phyloP scores from a whole-genome alignment of 2,329 filamentous ascomycete genomes.

The Orbilia oligospora region DNA sequence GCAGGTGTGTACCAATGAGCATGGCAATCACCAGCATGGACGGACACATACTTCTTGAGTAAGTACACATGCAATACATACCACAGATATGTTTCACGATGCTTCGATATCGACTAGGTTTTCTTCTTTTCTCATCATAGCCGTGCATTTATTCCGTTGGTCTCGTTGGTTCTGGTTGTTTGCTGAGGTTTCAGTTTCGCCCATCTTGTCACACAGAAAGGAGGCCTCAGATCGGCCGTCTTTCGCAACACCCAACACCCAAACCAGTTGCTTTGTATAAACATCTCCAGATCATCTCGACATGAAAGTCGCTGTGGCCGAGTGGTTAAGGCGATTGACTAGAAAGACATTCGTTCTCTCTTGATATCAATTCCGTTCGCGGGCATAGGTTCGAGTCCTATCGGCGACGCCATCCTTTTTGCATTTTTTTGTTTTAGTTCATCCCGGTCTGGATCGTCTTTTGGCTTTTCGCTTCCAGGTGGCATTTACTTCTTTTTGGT shows the following conservation, averaged over 20 bases:
- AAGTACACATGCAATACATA: slow-evolving; percentile 1
- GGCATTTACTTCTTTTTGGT: slow-evolving; percentile 10
- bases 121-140: not conserved
- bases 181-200: slow-evolving; percentile 21
- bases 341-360: slow-evolving; percentile 31
- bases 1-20: slow-evolving; percentile 12
- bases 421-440: slow-evolving; percentile 10
- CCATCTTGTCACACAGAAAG: slow-evolving; percentile 21
- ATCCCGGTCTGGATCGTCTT: slow-evolving; percentile 16
- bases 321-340: slow-evolving; percentile 57
- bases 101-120: slow-evolving; percentile 15
- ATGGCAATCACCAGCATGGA: slow-evolving; percentile 32
- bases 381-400: slow-evolving; percentile 53
- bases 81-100: slow-evolving; percentile 24
- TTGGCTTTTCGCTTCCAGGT: slow-evolving; percentile 2
- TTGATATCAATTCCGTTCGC: slow-evolving; percentile 49
- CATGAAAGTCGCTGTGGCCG: slow-evolving; percentile 46
- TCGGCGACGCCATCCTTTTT: slow-evolving; percentile 42
- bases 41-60: slow-evolving; percentile 7
- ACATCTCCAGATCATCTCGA: not conserved
- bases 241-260: slow-evolving; percentile 6
- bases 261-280: not conserved
- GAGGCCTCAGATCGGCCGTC: slow-evolving; percentile 15
- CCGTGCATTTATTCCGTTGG: slow-evolving; percentile 3
- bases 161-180: not conserved